phyloP scores from a whole-genome alignment of 108 stramenopile species.

The Hondaea fermentalgiana region DNA sequence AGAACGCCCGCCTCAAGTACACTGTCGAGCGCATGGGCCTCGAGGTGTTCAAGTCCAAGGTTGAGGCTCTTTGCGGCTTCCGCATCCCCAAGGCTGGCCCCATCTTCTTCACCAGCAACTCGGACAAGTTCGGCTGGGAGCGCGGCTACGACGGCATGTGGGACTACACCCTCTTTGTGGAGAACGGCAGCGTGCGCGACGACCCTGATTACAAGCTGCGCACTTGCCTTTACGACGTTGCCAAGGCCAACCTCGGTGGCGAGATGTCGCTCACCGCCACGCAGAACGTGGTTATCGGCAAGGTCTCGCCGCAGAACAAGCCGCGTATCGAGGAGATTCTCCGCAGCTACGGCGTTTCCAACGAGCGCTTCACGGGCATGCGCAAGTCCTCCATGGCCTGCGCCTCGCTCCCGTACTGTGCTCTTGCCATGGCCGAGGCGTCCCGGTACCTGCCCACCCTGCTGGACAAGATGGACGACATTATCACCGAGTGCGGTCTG shows the following conservation, averaged over 20 bases:
- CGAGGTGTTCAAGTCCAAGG: conserved; percentile 75
- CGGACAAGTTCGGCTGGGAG: conserved; percentile 98
- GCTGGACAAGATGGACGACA: conserved; percentile 64
- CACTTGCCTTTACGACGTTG: conserved; percentile 71
- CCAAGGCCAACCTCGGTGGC: conserved; percentile 69
- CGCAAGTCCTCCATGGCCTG: conserved; percentile 84
- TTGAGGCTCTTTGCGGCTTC: conserved; percentile 83
- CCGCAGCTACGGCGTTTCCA: conserved; percentile 68
- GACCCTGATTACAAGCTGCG: conserved; percentile 75
- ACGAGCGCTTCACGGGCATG: conserved; percentile 79
- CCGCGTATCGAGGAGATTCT: conserved; percentile 70
- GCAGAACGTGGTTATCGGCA: conserved; percentile 78
- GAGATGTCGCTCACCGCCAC: conserved; percentile 83
- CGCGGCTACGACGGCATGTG: conserved; percentile 91
- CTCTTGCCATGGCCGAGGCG: conserved; percentile 91
- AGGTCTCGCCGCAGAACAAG: conserved; percentile 77
- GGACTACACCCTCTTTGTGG: conserved; percentile 83
- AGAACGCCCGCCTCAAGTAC: conserved; percentile 97
- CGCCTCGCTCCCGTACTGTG: conserved; percentile 89
- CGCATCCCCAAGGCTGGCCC: conserved; percentile 43
- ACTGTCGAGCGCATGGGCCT: conserved; percentile 91
- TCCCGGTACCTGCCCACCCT: conserved; percentile 84
- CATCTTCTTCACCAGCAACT: background rate
- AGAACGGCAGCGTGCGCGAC: conserved; percentile 91
- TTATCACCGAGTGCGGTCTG: conserved; percentile 72